These are phyloP conservation scores for Aspergillus candidus DNA, from an alignment of 2,329 filamentous ascomycete species.

Conservation along the genomic window DNA sequence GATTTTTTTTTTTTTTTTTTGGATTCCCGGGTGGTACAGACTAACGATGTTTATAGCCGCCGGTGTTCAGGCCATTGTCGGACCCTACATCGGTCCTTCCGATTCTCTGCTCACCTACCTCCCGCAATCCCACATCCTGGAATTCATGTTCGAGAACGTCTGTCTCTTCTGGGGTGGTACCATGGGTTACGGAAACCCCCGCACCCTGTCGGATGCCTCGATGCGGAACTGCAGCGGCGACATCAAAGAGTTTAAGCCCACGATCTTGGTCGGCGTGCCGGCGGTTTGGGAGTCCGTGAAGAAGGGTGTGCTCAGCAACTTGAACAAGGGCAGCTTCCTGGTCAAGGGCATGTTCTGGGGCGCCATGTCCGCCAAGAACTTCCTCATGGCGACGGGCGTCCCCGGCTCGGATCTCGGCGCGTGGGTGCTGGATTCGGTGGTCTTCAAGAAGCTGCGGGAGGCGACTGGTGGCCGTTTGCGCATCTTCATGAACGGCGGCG, in stretches of 20 bases:
- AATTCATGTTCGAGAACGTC: slow-evolving; percentile 91
- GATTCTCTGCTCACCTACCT: slow-evolving; percentile 86
- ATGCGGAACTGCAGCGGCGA: slow-evolving; percentile 89
- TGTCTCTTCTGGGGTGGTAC: slow-evolving; percentile 84
- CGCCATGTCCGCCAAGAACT: slow-evolving; percentile 55
- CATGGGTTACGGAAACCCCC: slow-evolving; percentile 86
- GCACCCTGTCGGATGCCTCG: slow-evolving; percentile 78
- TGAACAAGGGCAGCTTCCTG: slow-evolving; percentile 65
- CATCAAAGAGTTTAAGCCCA: slow-evolving; percentile 85
- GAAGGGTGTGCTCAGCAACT: slow-evolving; percentile 81
- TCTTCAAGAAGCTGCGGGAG: slow-evolving; percentile 88
- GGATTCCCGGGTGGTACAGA: no score
- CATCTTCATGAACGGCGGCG: slow-evolving; percentile 90
- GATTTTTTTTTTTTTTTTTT: neutral
- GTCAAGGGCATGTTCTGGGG: slow-evolving; percentile 73
- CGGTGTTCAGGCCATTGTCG: slow-evolving; percentile 72
- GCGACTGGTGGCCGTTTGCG: slow-evolving; percentile 83
- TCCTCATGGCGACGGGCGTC: slow-evolving; percentile 50
- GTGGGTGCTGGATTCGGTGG: slow-evolving; percentile 67
- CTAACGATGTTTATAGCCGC: slow-evolving; percentile 50
- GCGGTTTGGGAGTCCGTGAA: slow-evolving; percentile 96
- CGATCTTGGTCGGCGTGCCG: slow-evolving; percentile 87
- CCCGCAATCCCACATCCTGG: slow-evolving; percentile 90
- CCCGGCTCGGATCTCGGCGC: slow-evolving; percentile 49
- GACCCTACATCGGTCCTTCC: slow-evolving; percentile 66